Evolutionary conservation across 768 basidiomycete genomes (phyloP).

Genomic region (Lentinula detonsa): DNA sequence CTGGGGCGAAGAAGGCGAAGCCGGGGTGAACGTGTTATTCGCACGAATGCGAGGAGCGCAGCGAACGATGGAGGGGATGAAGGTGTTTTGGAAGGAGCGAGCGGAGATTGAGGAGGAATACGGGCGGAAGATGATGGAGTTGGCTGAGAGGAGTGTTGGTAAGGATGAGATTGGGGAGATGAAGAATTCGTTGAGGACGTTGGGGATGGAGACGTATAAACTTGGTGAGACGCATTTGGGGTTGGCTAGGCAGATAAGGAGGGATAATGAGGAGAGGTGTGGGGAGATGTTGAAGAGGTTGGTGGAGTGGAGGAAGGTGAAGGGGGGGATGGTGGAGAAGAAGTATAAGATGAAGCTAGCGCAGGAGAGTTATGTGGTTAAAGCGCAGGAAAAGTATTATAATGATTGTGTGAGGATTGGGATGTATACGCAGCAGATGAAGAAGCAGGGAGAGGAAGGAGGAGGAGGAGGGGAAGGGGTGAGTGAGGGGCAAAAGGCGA

Average conservation of each 20-base stretch:
- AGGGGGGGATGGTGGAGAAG: conserved; percentile 79
- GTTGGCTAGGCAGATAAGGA: conserved; percentile 68
- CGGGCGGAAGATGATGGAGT: background rate
- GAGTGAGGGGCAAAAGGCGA: conserved; percentile 88
- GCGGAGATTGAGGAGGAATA: background rate
- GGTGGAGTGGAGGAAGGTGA: conserved; percentile 65
- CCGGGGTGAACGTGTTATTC: conserved; percentile 11
- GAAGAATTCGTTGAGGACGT: conserved; percentile 70
- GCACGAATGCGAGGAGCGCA: conserved; percentile 10
- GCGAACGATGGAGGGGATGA: conserved; percentile 9
- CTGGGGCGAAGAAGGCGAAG: conserved; percentile 9
- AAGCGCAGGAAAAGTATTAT: conserved; percentile 92
- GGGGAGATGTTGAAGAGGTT: conserved; percentile 57
- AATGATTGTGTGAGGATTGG: conserved; percentile 89
- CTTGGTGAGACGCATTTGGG: conserved; percentile 69
- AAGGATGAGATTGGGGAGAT: conserved; percentile 42
- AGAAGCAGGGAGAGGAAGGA: conserved; percentile 15
- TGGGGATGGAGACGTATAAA: conserved; percentile 78
- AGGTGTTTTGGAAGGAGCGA: conserved; percentile 10
- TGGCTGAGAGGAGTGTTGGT: background rate
- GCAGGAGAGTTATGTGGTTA: conserved; percentile 79
- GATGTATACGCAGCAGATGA: conserved; percentile 84
- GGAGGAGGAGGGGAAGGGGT: conserved; percentile 33
- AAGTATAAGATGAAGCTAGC: conserved; percentile 83
- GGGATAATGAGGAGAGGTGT: conserved; percentile 68